Percentiles rank a stretch among this genome's conserved stretches.
Conservation (phyloP, 768 basidiomycete genomes). For the Tulasnella sp. region DNA sequence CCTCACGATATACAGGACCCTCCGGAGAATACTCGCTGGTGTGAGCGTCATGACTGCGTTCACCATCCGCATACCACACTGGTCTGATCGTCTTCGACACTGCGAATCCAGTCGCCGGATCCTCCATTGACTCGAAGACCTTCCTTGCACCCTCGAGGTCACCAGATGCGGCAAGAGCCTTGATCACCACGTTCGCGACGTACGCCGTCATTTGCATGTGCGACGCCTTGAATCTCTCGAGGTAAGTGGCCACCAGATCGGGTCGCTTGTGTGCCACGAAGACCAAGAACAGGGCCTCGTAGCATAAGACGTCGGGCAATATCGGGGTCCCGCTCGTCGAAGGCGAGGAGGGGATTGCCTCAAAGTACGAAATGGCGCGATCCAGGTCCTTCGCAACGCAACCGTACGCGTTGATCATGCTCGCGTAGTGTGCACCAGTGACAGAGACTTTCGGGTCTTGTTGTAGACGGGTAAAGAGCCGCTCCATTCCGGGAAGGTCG, state of each 20-base stretch:
- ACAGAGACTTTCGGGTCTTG: slow-evolving; percentile 37
- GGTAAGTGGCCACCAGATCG: slow-evolving; percentile 63
- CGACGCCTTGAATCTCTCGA: slow-evolving; percentile 45
- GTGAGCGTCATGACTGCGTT: slow-evolving; percentile 37
- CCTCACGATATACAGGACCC: slow-evolving; percentile 75
- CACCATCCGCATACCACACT: too few relatives aligned
- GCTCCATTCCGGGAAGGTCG: slow-evolving; percentile 60
- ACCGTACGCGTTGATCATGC: slow-evolving; percentile 83
- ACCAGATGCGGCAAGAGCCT: slow-evolving; percentile 57
- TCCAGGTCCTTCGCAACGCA: slow-evolving; percentile 67
- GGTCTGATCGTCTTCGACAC: slow-evolving; percentile 72
- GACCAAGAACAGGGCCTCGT: slow-evolving; percentile 84
- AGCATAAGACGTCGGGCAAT: slow-evolving; percentile 72
- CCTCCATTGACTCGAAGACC: slow-evolving; percentile 70
- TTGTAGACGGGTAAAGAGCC: slow-evolving; percentile 51
- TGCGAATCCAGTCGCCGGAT: slow-evolving; percentile 81
- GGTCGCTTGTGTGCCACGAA: slow-evolving; percentile 66
- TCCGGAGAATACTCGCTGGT: slow-evolving; percentile 24
- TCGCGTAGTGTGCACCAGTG: slow-evolving; percentile 63
- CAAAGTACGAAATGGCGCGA: slow-evolving; percentile 65
- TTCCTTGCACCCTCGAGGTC: slow-evolving; percentile 59
- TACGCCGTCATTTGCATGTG: slow-evolving; percentile 90
- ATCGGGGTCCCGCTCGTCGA: slow-evolving; percentile 18
- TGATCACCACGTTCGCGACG: slow-evolving; percentile 74
- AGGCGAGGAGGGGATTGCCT: slow-evolving; percentile 44